Evolutionary conservation across 1,284 basidiomycete species (phyloP), one percentile per base, ranked within the genome.

Genomic region (Apiotrichum akiyoshidainum): DNA sequence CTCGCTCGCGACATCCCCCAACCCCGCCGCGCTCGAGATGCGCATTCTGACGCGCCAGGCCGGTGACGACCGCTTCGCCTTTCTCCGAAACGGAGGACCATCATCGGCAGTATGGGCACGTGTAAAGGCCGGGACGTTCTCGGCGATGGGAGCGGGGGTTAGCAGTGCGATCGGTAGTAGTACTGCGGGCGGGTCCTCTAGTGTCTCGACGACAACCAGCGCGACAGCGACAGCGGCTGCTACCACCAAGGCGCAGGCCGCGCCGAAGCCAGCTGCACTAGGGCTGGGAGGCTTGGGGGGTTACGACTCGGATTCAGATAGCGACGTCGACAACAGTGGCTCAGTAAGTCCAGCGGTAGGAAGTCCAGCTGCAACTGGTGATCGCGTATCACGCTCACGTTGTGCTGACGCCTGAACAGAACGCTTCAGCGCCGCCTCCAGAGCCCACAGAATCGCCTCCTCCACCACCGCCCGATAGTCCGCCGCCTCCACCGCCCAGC

Each of bases 41-140:
- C 84, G 89, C n/a, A 92, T 94, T 60, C 79, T 93, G 6, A 86
- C 90, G 7, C 90, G 93, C 66, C 85, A 93, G 67, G 86, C 88
- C 0, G 78, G 58, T 71, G 63, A 90, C 86, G 71, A 80, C 69
- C 66, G 84, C 1, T 92, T 94, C 69, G 84, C 86, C 0, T 94
- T 93, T 72, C 75, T 94, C 40, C 82, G 85, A 5, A 21, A 54
- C 9, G 57, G 45, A 19, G 90, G 89, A 1, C 79, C 87, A 34
- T 92, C 87, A 85, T 80, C 80, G 49, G 74, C 78, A 2, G 79
- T 81, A 5, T 92, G 91, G 90, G 64, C 68, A 16, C 60, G 57
- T 4, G 52, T 58, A 1, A 49, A 52, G 7, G 55, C 45, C 5
- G 45, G 44, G 6, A 37, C 33, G 22, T 45, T 45, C 14, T 21